Conservation (phyloP, 2,329 filamentous ascomycete genomes). For the Orbilia ellipsospora region DNA sequence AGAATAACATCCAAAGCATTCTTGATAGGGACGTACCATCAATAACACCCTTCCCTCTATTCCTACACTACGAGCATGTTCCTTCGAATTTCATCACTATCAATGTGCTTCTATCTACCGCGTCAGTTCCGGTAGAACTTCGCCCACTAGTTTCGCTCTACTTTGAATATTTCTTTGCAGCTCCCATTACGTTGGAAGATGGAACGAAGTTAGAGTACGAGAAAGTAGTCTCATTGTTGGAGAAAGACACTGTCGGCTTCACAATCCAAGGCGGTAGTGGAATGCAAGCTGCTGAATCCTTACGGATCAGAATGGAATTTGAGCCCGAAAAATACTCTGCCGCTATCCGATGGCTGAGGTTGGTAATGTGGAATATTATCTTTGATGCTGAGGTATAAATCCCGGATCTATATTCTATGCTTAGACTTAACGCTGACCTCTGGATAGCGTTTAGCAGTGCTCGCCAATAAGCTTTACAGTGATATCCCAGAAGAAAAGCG, state of each 20-base stretch:
- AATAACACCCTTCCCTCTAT: conserved; percentile 74
- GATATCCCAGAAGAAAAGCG: conserved; percentile 94
- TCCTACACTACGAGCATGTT: conserved; percentile 97
- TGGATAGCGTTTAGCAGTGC: conserved; percentile 56
- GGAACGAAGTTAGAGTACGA: conserved; percentile 86
- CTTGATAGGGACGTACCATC: conserved; percentile 74
- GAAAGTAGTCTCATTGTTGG: conserved; percentile 88
- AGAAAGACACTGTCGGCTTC: conserved; percentile 90
- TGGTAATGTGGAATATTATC: conserved; percentile 86
- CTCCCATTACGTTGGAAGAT: conserved; percentile 77
- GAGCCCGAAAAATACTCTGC: conserved; percentile 88
- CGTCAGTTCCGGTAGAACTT: conserved; percentile 79
- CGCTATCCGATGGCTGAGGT: conserved; percentile 83
- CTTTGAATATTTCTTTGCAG: conserved; percentile 92
- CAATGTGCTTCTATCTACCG: conserved; percentile 81
- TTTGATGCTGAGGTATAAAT: conserved; percentile 76
- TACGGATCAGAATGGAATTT: conserved; percentile 83
- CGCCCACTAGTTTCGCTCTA: conserved; percentile 88
- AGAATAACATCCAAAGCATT: conserved; percentile 76
- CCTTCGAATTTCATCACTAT: conserved; percentile 92
- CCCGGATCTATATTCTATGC: not conserved
- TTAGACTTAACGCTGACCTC: not conserved
- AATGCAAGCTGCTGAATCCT: conserved; percentile 81
- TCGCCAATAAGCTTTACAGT: conserved; percentile 81
- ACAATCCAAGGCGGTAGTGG: conserved; percentile 74